A percentile compares a stretch with the other conserved stretches of the same genome.
These are phyloP conservation scores for Delphinella strobiligena DNA, from an alignment of 2,329 filamentous ascomycete genomes.

Conservation along the genomic window DNA sequence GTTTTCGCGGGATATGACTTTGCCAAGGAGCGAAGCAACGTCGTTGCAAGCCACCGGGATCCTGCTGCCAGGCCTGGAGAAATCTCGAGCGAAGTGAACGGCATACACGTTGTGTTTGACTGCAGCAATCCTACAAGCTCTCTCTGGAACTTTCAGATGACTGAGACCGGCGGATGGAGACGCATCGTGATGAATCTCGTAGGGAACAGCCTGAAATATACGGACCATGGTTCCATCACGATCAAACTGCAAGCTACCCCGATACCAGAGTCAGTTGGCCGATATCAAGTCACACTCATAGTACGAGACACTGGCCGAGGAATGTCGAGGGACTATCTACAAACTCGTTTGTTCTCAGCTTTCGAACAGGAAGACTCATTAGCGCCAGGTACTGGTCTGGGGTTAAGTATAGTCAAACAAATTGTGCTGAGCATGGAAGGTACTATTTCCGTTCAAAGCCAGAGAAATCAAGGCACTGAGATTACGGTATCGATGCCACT, in stretches of 20 bases:
- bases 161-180: conserved; percentile 32
- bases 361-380: conserved; percentile 54
- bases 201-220: conserved; percentile 36
- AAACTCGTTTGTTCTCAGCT: conserved; percentile 48
- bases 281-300: conserved; percentile 1
- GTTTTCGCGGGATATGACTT: conserved; percentile 30
- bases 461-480: conserved; percentile 40
- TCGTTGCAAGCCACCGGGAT: background rate
- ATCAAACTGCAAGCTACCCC: conserved; percentile 13
- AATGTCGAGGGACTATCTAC: conserved; percentile 51
- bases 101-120: conserved; percentile 3
- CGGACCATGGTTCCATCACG: conserved; percentile 27
- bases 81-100: no score
- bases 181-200: conserved; percentile 37
- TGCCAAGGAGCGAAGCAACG: conserved; percentile 12
- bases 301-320: conserved; percentile 55
- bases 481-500: no score
- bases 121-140: conserved; percentile 2
- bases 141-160: conserved; percentile 31
- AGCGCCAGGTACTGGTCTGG: conserved; percentile 50
- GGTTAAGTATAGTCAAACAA: conserved; percentile 48
- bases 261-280: background rate
- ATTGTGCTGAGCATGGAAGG: conserved; percentile 50
- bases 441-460: conserved; percentile 43
- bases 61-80: background rate